Evolutionary conservation across 2,329 filamentous ascomycete species (phyloP).

Genomic region (Colletotrichum tanaceti): DNA sequence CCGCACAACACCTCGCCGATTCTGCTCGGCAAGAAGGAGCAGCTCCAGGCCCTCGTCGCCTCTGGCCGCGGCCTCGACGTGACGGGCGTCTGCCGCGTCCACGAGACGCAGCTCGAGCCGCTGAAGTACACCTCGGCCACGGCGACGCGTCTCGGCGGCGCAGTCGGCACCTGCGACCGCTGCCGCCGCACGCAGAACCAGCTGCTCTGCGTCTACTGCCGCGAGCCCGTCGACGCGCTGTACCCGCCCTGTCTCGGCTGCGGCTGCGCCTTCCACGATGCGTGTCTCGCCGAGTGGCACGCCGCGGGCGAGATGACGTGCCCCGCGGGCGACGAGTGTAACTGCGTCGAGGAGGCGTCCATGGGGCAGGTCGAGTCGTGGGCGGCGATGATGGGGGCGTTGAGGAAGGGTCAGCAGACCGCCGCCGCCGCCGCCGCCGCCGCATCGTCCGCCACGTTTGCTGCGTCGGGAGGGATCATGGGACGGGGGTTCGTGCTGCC

Average conservation of each 20-base stretch:
- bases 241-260: slow-evolving; percentile 72
- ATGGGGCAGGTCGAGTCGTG: slow-evolving; percentile 71
- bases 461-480: slow-evolving; percentile 8
- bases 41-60: slow-evolving; percentile 61
- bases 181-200: slow-evolving; percentile 68
- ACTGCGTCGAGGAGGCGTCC: slow-evolving; percentile 68
- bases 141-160: slow-evolving; percentile 55
- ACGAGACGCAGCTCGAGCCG: slow-evolving; percentile 72
- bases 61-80: slow-evolving; percentile 71
- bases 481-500: slow-evolving; percentile 43
- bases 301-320: slow-evolving; percentile 67
- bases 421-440: not conserved
- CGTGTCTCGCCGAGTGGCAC: slow-evolving; percentile 70
- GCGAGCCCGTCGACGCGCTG: slow-evolving; percentile 68
- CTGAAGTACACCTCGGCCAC: slow-evolving; percentile 59
- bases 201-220: slow-evolving; percentile 71
- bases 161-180: slow-evolving; percentile 61
- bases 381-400: slow-evolving; percentile 64
- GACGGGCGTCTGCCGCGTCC: slow-evolving; percentile 70
- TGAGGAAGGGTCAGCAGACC: slow-evolving; percentile 48
- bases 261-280: slow-evolving; percentile 70
- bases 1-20: slow-evolving; percentile 62
- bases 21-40: slow-evolving; percentile 67
- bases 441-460: slow-evolving; percentile 1
- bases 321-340: slow-evolving; percentile 73